Evolutionary conservation across 2,329 filamentous ascomycete species (phyloP).

Genomic region (Aspergillus nomiae): DNA sequence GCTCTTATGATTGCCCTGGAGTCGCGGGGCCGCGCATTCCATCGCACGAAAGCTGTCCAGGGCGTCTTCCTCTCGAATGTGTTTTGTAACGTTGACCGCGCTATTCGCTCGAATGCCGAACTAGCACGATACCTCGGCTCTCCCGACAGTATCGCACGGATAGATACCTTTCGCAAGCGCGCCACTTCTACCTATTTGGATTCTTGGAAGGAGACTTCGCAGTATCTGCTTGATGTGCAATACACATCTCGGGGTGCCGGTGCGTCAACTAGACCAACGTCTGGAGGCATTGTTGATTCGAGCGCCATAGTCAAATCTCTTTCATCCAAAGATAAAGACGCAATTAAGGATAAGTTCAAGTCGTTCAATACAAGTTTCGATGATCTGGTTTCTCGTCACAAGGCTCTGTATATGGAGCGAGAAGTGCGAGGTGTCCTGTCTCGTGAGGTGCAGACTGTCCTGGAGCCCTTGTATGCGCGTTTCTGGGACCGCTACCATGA

Average conservation of each 20-base stretch:
- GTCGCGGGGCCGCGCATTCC: slow-evolving; percentile 68
- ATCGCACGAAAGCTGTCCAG: slow-evolving; percentile 75
- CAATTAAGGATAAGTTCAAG: slow-evolving; percentile 94
- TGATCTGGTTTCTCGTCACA: slow-evolving; percentile 80
- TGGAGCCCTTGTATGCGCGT: slow-evolving; percentile 89
- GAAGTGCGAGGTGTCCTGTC: slow-evolving; percentile 81
- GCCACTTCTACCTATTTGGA: slow-evolving; percentile 80
- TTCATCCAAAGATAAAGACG: slow-evolving; percentile 88
- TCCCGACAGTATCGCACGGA: slow-evolving; percentile 62
- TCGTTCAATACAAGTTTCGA: slow-evolving; percentile 91
- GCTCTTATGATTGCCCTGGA: slow-evolving; percentile 74
- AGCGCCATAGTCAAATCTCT: slow-evolving; percentile 80
- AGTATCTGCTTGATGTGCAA: slow-evolving; percentile 84
- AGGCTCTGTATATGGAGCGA: slow-evolving; percentile 81
- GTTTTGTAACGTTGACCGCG: slow-evolving; percentile 78
- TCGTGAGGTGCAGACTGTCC: slow-evolving; percentile 83
- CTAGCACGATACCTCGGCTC: slow-evolving; percentile 68
- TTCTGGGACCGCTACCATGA: slow-evolving; percentile 99
- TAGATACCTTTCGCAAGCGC: slow-evolving; percentile 87
- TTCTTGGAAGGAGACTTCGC: slow-evolving; percentile 83
- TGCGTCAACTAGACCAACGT: slow-evolving; percentile 64
- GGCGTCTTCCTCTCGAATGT: slow-evolving; percentile 93
- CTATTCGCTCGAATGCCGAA: slow-evolving; percentile 74
- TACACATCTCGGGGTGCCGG: slow-evolving; percentile 73
- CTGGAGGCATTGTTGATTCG: slow-evolving; percentile 69